Base-by-base conservation (phyloP, 768 basidiomycete species). In the Mycena maculata region DNA sequence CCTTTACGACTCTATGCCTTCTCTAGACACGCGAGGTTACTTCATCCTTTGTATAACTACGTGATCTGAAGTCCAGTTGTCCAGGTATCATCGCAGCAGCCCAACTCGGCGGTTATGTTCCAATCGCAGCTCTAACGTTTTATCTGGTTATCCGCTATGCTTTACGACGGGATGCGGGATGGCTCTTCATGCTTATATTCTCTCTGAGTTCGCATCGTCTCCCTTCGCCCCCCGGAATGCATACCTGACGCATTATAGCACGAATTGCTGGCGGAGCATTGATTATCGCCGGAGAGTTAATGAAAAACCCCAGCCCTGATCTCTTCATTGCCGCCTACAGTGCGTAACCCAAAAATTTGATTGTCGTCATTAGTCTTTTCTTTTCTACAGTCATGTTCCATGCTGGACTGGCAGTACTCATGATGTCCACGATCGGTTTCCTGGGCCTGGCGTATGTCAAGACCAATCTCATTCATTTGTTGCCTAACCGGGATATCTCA, bases 141-240 rank as follows among this genome's bases (percentile, higher is more conserved):
- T 74, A 82, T 44, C 75, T 90, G 50, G 76, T 83, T 52, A 72
- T 82, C 54, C 86, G 83, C 33, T 88, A 91, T 80, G 87, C 84
- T 41, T 82, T 90, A 70, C 76, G 85, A 62, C 81, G 84, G 45
- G 85, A 89, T 75, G 87, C 84, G 31, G 91, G 89, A 64, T 92
- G 89, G 89, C 75, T 91, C n/a, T 86, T 87, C 68, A 81, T 92
- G n/a, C 80, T 86, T 48, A 76, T 90, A 15, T 90, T 92, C 67
- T 83, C 89, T 13, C 67, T 85, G 47, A 76, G 90, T 90, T 67
- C 74, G 87, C 80, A 33, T 15, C 44, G 13, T 38, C n/a, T 58
- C 42, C 54, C 45, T 13, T 45, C 22, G 20, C 27, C 20, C 44
- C 11, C 2, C 22, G 45, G 30, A 49, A 47, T 13, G 2, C 3